These are phyloP conservation scores for Epichloe sibirici DNA, from an alignment of 2,329 filamentous ascomycete species.

Conservation along the genomic window DNA sequence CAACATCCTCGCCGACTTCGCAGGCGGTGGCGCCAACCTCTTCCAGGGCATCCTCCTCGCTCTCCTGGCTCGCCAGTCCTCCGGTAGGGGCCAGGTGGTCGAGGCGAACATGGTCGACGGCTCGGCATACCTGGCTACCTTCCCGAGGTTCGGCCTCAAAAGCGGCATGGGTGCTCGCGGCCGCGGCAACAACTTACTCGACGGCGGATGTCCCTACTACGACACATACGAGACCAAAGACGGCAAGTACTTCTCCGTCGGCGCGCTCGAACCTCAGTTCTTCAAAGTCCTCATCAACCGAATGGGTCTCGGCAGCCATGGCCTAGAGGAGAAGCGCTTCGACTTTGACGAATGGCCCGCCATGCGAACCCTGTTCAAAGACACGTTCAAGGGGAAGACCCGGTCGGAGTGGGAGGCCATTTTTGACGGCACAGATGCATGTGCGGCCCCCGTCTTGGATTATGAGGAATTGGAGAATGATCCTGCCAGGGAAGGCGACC, in stretches of 20 bases:
- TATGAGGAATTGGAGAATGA: slow-evolving; percentile 55
- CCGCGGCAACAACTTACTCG: slow-evolving; percentile 66
- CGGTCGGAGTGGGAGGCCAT: slow-evolving; percentile 70
- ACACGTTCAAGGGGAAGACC: slow-evolving; percentile 55
- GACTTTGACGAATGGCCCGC: slow-evolving; percentile 56
- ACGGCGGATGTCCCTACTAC: slow-evolving; percentile 81
- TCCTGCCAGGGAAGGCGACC: slow-evolving; percentile 47
- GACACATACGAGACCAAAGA: slow-evolving; percentile 80
- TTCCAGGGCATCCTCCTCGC: slow-evolving; percentile 77
- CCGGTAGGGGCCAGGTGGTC: slow-evolving; percentile 71
- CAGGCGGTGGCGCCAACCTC: slow-evolving; percentile 71
- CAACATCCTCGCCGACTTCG: slow-evolving; percentile 85
- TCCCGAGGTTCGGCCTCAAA: slow-evolving; percentile 57
- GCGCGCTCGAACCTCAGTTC: slow-evolving; percentile 81
- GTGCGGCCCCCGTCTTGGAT: slow-evolving; percentile 75
- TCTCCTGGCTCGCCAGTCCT: slow-evolving; percentile 50
- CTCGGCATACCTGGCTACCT: slow-evolving; percentile 62
- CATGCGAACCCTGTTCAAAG: slow-evolving; percentile 48
- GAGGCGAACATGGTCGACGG: slow-evolving; percentile 98
- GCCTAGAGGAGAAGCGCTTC: slow-evolving; percentile 40
- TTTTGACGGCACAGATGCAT: slow-evolving; percentile 87
- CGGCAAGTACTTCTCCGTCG: slow-evolving; percentile 72
- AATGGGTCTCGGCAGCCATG: slow-evolving; percentile 43
- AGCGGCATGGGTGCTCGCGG: slow-evolving; percentile 48
- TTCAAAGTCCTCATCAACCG: slow-evolving; percentile 57